Evolutionary conservation across 768 basidiomycete species (phyloP), one percentile per base, ranked within the genome.

Genomic region (Termitomyces sp.): DNA sequence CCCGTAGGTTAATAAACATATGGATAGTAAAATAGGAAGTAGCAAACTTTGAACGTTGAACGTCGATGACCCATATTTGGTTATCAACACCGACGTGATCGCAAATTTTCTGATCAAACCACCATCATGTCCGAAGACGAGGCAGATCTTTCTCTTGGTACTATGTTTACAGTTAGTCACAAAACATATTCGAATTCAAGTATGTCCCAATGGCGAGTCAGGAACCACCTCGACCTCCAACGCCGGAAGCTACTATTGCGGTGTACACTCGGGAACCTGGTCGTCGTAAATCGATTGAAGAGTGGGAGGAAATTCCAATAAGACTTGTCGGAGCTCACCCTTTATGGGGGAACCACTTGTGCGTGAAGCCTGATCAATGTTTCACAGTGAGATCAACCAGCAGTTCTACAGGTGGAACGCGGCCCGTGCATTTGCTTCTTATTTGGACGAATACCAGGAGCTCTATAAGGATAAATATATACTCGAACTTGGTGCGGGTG

Each of bases 401-500:
- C 26, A 47, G 1, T 35, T 15, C 30, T 40, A 44, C 37, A 91
- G 91, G 58, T 92, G 91, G 89, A 93, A 92, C 64, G 89, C 91
- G 2, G 83, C 89, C 1, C 74, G 86, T 4, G 79, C 85, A 0
- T 78, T 92, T 49, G 87, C 90, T 12, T 75, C 82, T 0, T 90
- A 84, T 66, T 74, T 91, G 1, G 88, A 91, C 58, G 67, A 70
- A 11, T 76, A 85, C 53, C 63, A 65, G 0, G 68, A 75, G 1
- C 61, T 87, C 0, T 85, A 82, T 45, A 74, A 70, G 37, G 70
- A 67, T 48, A 60, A 62, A 8, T 69, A 64, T 26, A 84, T 98
- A 0, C 75, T 98, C 1, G 97, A 99, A 68, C 81, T 98, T 0
- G 97, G 97, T 0, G 97, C 97, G 0, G 97, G 94, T 0, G 95